Evolutionary conservation across 2,329 filamentous ascomycete species (phyloP).

Genomic region (Colletotrichum sp.): DNA sequence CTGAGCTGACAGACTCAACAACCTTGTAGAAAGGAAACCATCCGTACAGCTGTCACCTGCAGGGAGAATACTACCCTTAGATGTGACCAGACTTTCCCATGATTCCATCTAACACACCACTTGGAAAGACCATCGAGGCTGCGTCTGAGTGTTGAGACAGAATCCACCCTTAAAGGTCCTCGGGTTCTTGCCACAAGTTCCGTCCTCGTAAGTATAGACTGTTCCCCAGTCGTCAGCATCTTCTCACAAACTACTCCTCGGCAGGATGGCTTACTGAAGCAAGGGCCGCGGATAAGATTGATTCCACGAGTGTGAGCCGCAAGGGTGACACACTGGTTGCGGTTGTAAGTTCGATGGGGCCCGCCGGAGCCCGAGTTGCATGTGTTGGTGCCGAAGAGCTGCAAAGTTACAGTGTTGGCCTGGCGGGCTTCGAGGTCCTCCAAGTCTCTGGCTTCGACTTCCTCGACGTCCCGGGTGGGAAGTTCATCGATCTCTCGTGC

Average conservation of each 20-base stretch:
- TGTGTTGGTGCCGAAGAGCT: not conserved
- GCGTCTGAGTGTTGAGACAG: not conserved
- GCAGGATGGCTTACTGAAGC: not conserved
- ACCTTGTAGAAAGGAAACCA: not conserved
- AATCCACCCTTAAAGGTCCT: not conserved
- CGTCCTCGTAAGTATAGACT: not conserved
- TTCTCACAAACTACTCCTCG: accelerated
- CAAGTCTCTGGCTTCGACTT: not conserved
- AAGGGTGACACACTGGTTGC: not conserved
- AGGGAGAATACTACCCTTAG: not conserved
- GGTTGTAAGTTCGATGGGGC: not conserved
- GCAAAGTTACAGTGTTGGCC: not conserved
- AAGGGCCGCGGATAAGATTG: not conserved
- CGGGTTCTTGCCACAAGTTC: not conserved
- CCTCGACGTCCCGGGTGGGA: not conserved
- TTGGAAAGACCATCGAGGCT: not conserved
- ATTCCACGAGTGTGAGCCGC: not conserved
- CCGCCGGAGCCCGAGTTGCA: not conserved
- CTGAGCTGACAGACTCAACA: not conserved
- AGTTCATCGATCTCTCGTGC: not conserved
- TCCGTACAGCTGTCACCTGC: not conserved
- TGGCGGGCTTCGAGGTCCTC: not conserved
- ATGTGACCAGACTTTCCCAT: not conserved
- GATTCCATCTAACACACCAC: not conserved
- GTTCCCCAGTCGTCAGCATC: not conserved